Conservation (phyloP, 2,329 filamentous ascomycete species). For the Alternaria atra region DNA sequence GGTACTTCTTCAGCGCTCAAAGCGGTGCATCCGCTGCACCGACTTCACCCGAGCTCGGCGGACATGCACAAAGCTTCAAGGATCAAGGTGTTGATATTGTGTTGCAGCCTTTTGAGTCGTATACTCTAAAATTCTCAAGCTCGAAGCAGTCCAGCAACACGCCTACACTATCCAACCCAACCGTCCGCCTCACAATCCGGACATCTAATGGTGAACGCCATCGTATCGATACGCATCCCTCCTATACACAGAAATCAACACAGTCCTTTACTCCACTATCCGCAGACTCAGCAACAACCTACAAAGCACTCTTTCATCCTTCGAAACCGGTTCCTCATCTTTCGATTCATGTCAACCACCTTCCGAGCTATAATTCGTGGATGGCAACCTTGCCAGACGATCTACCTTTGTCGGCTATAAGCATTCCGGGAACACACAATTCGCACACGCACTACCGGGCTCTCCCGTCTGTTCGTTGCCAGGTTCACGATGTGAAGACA, state of each 20-base stretch:
- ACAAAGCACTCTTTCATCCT: constrained; percentile 56
- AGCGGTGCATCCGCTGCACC: constrained; percentile 39
- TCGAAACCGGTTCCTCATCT: constrained; percentile 54
- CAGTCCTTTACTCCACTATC: constrained; percentile 51
- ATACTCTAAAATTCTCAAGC: constrained; percentile 66
- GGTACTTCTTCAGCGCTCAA: constrained; percentile 44
- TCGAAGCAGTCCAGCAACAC: neutral
- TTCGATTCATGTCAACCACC: constrained; percentile 38
- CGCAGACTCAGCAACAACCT: constrained; percentile 51
- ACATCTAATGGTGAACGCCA: constrained; percentile 68
- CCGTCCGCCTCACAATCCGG: constrained; percentile 79
- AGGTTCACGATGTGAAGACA: constrained; percentile 77
- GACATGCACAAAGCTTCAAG: constrained; percentile 68
- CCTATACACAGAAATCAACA: constrained; percentile 60
- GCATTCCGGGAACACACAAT: constrained; percentile 96
- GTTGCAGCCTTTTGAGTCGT: constrained; percentile 73
- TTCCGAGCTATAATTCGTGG: constrained; percentile 74
- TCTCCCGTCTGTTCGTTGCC: constrained; percentile 91
- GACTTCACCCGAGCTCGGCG: constrained; percentile 55
- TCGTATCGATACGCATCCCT: constrained; percentile 70
- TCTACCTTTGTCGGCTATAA: constrained; percentile 79
- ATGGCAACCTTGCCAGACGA: constrained; percentile 79
- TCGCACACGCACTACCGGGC: constrained; percentile 85
- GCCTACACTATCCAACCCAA: constrained; percentile 55
- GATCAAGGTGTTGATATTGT: constrained; percentile 69